Evolutionary conservation across 2,329 filamentous ascomycete species (phyloP), one percentile per base, ranked within the genome.

Genomic region (Trichoderma sp.): DNA sequence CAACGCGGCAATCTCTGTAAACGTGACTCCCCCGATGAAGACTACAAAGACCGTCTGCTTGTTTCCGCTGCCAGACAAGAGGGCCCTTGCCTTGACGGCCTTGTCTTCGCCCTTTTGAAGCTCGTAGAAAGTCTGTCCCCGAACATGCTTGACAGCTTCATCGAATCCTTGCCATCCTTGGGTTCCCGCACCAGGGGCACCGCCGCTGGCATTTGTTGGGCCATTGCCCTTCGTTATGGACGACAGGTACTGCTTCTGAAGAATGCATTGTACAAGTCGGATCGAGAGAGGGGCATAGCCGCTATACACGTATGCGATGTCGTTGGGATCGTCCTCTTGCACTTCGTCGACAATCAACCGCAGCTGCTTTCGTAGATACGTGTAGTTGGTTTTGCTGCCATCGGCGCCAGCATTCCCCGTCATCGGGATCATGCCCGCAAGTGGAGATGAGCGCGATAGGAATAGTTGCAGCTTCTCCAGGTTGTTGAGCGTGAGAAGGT

Each of bases 251-350:
- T 92, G 88, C 78, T 99, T 99, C 78, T 98, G 94, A 57, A 99
- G 81, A 59, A 98, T 87, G 76, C 92, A 95, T 78, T 99, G 96
- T 6, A 99, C 90, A 5, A 99, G 86, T 17, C 95, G 90, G 64
- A 98, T 87, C 53, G 92, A 97, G 13, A 99, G 85, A 0, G 95
- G 96, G 5, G 96, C 95, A 76, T 98, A 99, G 63, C 95, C 96
- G 71, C 92, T 97, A 80, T 98, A 99, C 12, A 97, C 94, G 75
- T 99, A 99, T n/a, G 94, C 91, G 70, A 98, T 90, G 74, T 99
- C 95, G 74, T 95, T 92, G 3, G 95, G 95, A 56, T 96, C 91
- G 68, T 95, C 90, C 78, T 99, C 95, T 76, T 97, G 94, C 45
- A 99, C 94, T 77, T 98, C 95, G 76, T 99, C 95, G 67, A 97